These are phyloP conservation scores for Rhodosporidiobolus odoratus DNA, from an alignment of 768 basidiomycete species.

Conservation along the genomic window DNA sequence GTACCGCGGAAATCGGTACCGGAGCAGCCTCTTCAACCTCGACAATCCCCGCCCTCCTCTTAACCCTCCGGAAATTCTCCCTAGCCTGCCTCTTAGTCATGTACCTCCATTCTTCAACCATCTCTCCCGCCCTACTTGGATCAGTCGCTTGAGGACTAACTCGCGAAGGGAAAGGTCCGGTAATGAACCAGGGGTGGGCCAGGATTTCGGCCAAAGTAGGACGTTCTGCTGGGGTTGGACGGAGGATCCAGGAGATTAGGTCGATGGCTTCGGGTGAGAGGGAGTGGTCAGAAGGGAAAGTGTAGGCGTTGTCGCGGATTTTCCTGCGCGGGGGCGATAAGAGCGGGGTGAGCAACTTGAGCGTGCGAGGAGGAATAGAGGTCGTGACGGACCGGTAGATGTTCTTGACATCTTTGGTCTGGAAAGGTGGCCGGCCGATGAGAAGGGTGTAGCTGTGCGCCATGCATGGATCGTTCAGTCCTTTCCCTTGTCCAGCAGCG, in stretches of 20 bases:
- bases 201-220: constrained; percentile 81
- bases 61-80: constrained; percentile 27
- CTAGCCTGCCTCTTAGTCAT: constrained; percentile 23
- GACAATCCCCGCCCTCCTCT: constrained; percentile 17
- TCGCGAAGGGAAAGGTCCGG: constrained; percentile 69
- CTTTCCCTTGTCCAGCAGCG: neutral
- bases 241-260: constrained; percentile 73
- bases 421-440: constrained; percentile 94
- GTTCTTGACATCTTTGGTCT: constrained; percentile 93
- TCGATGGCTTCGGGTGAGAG: constrained; percentile 68
- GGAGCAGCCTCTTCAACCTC: constrained; percentile 20
- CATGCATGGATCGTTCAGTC: neutral
- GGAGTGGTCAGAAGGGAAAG: constrained; percentile 71
- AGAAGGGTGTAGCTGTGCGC: constrained; percentile 69
- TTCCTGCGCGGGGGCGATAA: constrained; percentile 53
- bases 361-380: constrained; percentile 40
- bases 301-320: constrained; percentile 88
- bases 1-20: no score
- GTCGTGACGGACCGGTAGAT: constrained; percentile 59
- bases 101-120: constrained; percentile 28
- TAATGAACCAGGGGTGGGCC: constrained; percentile 72
- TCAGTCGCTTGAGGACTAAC: constrained; percentile 78
- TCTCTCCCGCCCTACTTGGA: neutral
- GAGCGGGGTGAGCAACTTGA: neutral
- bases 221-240: constrained; percentile 53